phyloP scores from a whole-genome alignment of 192 early-diverging fungal genomes.

The Backusella parvicylindrica region DNA sequence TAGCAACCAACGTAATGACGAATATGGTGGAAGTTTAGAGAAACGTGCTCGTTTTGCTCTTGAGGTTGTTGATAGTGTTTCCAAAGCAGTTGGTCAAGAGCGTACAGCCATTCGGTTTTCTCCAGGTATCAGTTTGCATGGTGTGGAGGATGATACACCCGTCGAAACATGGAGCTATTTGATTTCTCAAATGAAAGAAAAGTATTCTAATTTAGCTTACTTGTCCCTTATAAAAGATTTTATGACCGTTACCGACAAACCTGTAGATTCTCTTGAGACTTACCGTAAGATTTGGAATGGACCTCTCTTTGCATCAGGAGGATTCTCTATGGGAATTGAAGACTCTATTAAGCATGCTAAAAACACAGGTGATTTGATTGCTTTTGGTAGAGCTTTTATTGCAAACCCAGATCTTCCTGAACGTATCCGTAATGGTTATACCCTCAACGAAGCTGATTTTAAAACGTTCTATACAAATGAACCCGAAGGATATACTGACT shows the following conservation, averaged over 20 bases:
- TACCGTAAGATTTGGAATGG: slow-evolving; percentile 19
- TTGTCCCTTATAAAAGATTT: slow-evolving; percentile 27
- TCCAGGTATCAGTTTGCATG: slow-evolving; percentile 29
- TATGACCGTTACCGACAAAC: slow-evolving; percentile 38
- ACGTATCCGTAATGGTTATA: slow-evolving; percentile 7
- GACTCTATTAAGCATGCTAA: slow-evolving; percentile 9
- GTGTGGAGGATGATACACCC: slow-evolving; percentile 29
- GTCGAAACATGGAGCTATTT: slow-evolving; percentile 26
- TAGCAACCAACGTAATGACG: slow-evolving; percentile 82
- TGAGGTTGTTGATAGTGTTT: slow-evolving; percentile 60
- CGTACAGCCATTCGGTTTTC: slow-evolving; percentile 72
- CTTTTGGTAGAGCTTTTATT: slow-evolving; percentile 31
- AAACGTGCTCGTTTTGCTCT: slow-evolving; percentile 81
- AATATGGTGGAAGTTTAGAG: slow-evolving; percentile 88
- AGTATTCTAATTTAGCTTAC: slow-evolving; percentile 28
- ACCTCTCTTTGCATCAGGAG: slow-evolving; percentile 23
- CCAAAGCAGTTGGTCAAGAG: slow-evolving; percentile 62
- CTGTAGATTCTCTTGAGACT: slow-evolving; percentile 1
- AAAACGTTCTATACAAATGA: slow-evolving; percentile 11
- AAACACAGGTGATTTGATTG: slow-evolving; percentile 20
- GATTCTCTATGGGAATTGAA: slow-evolving; percentile 1
- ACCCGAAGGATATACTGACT: slow-evolving; percentile 24
- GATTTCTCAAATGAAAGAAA: slow-evolving; percentile 19
- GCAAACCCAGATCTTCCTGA: slow-evolving; percentile 29
- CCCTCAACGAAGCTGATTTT: slow-evolving; percentile 16